phyloP scores from a whole-genome alignment of 495 filamentous ascomycete species.

The Emericellopsis terricola region DNA sequence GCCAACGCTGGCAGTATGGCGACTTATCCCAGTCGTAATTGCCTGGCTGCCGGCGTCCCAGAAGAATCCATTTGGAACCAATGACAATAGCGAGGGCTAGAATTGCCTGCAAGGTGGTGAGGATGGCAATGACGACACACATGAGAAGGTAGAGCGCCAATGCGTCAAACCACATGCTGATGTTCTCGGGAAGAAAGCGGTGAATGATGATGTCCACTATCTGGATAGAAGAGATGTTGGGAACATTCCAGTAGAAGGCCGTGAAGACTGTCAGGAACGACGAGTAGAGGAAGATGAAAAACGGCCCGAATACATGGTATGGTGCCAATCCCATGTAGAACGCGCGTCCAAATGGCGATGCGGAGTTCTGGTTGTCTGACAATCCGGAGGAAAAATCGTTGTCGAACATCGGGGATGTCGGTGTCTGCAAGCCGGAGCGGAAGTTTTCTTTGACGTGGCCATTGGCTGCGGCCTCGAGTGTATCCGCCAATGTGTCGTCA shows the following conservation, averaged over 20 bases:
- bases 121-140: conserved; percentile 8
- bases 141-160: conserved; percentile 9
- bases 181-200: neutral
- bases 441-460: neutral
- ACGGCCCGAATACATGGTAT: conserved; percentile 20
- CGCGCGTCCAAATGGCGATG: conserved; percentile 21
- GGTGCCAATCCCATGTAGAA: conserved; percentile 22
- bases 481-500: conserved; percentile 1
- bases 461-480: neutral
- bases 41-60: conserved; percentile 22
- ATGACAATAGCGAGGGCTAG: conserved; percentile 17
- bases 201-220: conserved; percentile 5
- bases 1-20: conserved; percentile 17
- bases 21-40: conserved; percentile 26
- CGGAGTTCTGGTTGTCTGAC: conserved; percentile 3
- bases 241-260: conserved; percentile 21
- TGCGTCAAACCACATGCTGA: neutral
- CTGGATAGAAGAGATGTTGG: conserved; percentile 7
- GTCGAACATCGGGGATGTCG: too few relatives aligned
- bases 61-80: conserved; percentile 19
- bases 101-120: conserved; percentile 13
- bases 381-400: neutral
- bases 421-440: too few relatives aligned
- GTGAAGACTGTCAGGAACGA: conserved; percentile 13
- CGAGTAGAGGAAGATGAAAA: conserved; percentile 22